These are phyloP conservation scores for Avena atlantica DNA, from an alignment of 176 grass and related monocot species.

Conservation along the genomic window DNA sequence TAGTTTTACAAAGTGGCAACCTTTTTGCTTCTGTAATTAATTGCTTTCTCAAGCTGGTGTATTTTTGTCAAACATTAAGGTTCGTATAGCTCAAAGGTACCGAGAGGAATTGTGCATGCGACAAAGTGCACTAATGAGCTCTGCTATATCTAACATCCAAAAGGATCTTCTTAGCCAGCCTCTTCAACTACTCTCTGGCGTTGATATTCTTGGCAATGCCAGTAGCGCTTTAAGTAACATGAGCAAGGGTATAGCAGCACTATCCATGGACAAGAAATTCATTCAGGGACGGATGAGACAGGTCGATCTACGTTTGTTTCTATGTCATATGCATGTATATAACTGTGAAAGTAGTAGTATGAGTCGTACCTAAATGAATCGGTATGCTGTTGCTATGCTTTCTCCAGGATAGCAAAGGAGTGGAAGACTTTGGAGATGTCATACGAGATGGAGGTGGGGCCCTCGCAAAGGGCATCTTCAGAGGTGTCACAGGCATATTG, in stretches of 20 bases:
- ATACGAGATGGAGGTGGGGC: slow-evolving; percentile 98
- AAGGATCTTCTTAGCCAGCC: slow-evolving; percentile 98
- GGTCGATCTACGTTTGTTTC: slow-evolving; percentile 40
- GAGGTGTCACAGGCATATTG: slow-evolving; percentile 97
- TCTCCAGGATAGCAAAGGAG: slow-evolving; percentile 97
- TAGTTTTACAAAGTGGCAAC: background rate
- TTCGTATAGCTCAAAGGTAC: slow-evolving; percentile 88
- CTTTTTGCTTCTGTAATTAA: slow-evolving; percentile 12
- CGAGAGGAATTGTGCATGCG: slow-evolving; percentile 87
- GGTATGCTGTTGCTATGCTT: slow-evolving; percentile 32
- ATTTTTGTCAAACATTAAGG: slow-evolving; percentile 53
- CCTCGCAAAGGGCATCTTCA: slow-evolving; percentile 92
- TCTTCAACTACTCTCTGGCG: slow-evolving; percentile 92
- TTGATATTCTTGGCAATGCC: slow-evolving; percentile 99
- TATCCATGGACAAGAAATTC: slow-evolving; percentile 99
- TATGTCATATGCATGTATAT: slow-evolving; percentile 32
- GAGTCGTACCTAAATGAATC: slow-evolving; percentile 1
- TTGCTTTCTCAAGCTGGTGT: slow-evolving; percentile 21
- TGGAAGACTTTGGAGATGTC: slow-evolving; percentile 96
- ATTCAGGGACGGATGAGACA: slow-evolving; percentile 92
- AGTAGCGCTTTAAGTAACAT: slow-evolving; percentile 98
- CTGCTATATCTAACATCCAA: slow-evolving; percentile 84
- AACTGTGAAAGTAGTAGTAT: slow-evolving; percentile 8
- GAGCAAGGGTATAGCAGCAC: slow-evolving; percentile 97
- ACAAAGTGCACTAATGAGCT: slow-evolving; percentile 82